Conservation (phyloP, 164 flowering plant species). For the Tetrastigma voinierianum region DNA sequence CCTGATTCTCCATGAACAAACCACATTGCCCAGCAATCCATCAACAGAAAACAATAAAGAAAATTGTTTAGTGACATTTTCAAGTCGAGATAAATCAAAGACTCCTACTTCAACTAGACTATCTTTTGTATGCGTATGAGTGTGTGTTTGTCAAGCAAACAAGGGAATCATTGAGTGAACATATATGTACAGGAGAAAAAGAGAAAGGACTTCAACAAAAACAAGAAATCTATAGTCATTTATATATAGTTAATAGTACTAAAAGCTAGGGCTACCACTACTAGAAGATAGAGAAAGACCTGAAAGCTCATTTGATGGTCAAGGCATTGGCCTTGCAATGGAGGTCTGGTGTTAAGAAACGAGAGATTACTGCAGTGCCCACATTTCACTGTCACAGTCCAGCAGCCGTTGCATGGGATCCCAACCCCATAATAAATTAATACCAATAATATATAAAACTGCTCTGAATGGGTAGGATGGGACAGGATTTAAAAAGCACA, state of each 20-base stretch:
- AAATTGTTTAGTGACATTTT: neutral
- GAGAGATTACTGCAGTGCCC: slow-evolving; percentile 89
- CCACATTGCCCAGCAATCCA: neutral
- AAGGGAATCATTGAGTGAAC: too few species aligned
- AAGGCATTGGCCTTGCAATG: slow-evolving; percentile 50
- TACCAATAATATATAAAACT: neutral
- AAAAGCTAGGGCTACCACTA: too few species aligned
- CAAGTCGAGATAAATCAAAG: neutral
- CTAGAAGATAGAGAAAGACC: slow-evolving; percentile 21
- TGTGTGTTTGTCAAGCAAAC: too few species aligned
- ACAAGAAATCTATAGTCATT: neutral
- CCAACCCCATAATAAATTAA: slow-evolving; percentile 77
- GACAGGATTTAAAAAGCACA: too few species aligned
- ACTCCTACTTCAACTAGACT: neutral
- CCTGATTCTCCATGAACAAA: slow-evolving; percentile 30
- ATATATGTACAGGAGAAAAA: neutral
- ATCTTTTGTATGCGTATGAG: too few species aligned
- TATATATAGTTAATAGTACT: too few species aligned
- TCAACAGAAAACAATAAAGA: too few species aligned
- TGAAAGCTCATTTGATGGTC: slow-evolving; percentile 51
- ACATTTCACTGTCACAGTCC: slow-evolving; percentile 91
- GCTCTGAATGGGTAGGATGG: too few species aligned
- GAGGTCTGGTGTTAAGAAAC: slow-evolving; percentile 76
- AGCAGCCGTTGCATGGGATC: slow-evolving; percentile 69
- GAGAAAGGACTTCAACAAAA: neutral